Evolutionary conservation across 106 monocot species (phyloP).

Genomic region (Dioscorea dumetorum): DNA sequence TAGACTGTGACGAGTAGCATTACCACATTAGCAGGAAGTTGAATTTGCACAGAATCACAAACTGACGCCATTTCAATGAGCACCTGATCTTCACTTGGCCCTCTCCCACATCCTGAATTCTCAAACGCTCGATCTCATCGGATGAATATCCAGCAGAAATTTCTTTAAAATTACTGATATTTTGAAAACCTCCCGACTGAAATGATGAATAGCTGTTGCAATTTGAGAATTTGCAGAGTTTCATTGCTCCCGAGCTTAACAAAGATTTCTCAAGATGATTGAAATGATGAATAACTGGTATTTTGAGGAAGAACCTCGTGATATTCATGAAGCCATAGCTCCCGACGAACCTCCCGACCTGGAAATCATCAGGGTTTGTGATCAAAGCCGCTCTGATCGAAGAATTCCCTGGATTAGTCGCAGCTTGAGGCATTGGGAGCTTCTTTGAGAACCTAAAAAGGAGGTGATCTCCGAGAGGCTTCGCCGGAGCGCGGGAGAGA

Average conservation of each 20-base stretch:
- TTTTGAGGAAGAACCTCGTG: conserved; percentile 46
- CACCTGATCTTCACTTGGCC: conserved; percentile 97
- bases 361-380: conserved; percentile 64
- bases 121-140: conserved; percentile 63
- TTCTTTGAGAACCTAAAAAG: neutral
- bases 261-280: neutral
- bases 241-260: neutral
- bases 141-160: conserved; percentile 43
- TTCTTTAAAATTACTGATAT: too few relatives aligned
- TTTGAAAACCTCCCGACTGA: conserved; percentile 46
- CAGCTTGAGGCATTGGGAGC: neutral
- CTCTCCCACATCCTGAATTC: conserved; percentile 86
- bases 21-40: conserved; percentile 20
- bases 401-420: neutral
- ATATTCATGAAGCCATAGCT: conserved; percentile 98
- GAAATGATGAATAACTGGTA: neutral
- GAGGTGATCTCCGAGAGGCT: neutral
- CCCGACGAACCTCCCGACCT: conserved; percentile 81
- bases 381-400: conserved; percentile 37
- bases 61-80: neutral
- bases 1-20: conserved; percentile 34
- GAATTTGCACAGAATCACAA: neutral
- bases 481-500: neutral
- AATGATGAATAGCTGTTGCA: conserved; percentile 75
- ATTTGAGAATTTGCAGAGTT: neutral